Evolutionary conservation across 345 rosid species (phyloP).

Genomic region (Raphanus sativus): DNA sequence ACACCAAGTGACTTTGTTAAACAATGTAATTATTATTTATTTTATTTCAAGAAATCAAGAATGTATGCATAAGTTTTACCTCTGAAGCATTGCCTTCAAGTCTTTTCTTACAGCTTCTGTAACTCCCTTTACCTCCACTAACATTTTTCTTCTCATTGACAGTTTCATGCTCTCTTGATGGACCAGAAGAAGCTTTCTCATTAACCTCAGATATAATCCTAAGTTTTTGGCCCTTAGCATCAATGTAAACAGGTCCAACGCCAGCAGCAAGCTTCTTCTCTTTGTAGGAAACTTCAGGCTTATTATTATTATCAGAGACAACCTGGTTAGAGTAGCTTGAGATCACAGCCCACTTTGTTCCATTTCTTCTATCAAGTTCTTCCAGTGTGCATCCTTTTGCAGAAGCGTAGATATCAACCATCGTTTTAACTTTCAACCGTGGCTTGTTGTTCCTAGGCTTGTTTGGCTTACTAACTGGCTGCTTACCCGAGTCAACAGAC

Average conservation of each 20-base stretch:
- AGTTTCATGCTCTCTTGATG: constrained; percentile 15
- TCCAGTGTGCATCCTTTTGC: constrained; percentile 53
- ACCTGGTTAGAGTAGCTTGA: constrained; percentile 49
- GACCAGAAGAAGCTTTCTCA: constrained; percentile 31
- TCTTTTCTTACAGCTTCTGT: constrained; percentile 52
- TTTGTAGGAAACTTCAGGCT: constrained; percentile 37
- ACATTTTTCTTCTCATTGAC: constrained; percentile 39
- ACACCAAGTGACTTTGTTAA: constrained; percentile 5
- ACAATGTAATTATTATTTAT: background rate
- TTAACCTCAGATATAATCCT: constrained; percentile 71
- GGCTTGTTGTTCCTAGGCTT: constrained; percentile 79
- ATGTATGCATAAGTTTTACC: constrained; percentile 44
- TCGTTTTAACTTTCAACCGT: constrained; percentile 56
- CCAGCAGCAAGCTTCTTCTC: constrained; percentile 49
- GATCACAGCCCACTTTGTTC: constrained; percentile 37
- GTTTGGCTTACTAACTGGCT: constrained; percentile 51
- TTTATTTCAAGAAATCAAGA: background rate
- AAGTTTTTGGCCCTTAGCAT: constrained; percentile 79
- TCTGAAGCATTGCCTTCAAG: constrained; percentile 50
- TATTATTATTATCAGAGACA: constrained; percentile 41
- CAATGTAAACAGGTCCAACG: constrained; percentile 83
- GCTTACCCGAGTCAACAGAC: constrained; percentile 60
- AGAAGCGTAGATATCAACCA: constrained; percentile 73
- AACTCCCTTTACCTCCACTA: constrained; percentile 35
- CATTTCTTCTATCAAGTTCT: constrained; percentile 42